Evolutionary conservation across 1,139 yeast genomes (phyloP).

Genomic region (Diutina neorugosa): DNA sequence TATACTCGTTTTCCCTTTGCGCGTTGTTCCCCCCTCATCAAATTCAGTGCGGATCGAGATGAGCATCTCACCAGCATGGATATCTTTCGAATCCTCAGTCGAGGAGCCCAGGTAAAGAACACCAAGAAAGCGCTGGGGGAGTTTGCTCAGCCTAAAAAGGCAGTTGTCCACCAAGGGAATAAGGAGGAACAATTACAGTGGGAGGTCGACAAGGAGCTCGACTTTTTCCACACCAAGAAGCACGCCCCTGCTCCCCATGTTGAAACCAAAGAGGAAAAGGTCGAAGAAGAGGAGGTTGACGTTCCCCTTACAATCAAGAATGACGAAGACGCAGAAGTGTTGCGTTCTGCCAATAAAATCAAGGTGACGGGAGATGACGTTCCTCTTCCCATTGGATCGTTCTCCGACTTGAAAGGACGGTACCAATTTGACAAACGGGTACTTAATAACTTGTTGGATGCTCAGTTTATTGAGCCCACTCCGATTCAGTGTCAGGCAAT

Average conservation of each 20-base stretch:
- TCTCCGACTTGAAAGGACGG: constrained; percentile 62
- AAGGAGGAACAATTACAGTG: constrained; percentile 16
- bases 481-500: constrained; percentile 84
- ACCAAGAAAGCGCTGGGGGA: constrained; percentile 31
- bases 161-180: neutral
- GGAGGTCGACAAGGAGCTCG: constrained; percentile 50
- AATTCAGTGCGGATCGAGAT: neutral
- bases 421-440: constrained; percentile 55
- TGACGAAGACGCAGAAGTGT: constrained; percentile 42
- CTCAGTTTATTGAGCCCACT: constrained; percentile 77
- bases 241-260: constrained; percentile 8
- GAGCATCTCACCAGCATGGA: constrained; percentile 45
- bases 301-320: constrained; percentile 9
- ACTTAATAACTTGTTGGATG: constrained; percentile 50
- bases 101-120: constrained; percentile 75
- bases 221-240: constrained; percentile 55
- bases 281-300: constrained; percentile 10
- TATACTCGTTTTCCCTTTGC: neutral
- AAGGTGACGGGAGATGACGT: constrained; percentile 68
- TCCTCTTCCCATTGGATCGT: constrained; percentile 83
- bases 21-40: neutral
- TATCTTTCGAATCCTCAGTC: constrained; percentile 67
- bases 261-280: constrained; percentile 9
- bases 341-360: constrained; percentile 44
- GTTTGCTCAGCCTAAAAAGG: constrained; percentile 27